Evolutionary conservation across 164 flowering plant species (phyloP).

Genomic region (Platanus orientalis): DNA sequence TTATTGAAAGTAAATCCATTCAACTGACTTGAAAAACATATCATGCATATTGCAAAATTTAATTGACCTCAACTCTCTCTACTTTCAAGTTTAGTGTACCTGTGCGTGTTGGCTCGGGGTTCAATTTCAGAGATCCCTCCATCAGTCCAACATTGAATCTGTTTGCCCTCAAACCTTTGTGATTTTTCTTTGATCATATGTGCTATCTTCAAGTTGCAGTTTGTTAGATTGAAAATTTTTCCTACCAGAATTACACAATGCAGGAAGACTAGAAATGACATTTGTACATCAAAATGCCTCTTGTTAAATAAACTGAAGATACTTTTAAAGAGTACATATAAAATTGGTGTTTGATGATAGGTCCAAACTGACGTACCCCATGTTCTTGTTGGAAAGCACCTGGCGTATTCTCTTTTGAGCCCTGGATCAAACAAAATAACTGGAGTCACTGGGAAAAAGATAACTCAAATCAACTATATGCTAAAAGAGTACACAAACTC

Average conservation of each 20-base stretch:
- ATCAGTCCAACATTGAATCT: conserved; percentile 27
- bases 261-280: neutral
- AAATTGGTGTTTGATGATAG: neutral
- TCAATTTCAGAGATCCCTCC: conserved; percentile 22
- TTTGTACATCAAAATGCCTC: too few relatives aligned
- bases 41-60: too few relatives aligned
- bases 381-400: conserved; percentile 34
- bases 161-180: conserved; percentile 25
- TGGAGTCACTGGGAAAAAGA: conserved; percentile 4
- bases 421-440: conserved; percentile 35
- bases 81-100: conserved; percentile 22
- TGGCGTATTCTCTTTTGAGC: conserved; percentile 67
- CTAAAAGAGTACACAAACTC: neutral
- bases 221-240: conserved; percentile 7
- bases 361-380: conserved; percentile 33
- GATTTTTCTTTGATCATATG: conserved; percentile 24
- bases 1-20: too few relatives aligned
- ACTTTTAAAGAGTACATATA: neutral
- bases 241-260: neutral
- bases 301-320: neutral
- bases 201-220: conserved; percentile 21
- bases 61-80: too few relatives aligned
- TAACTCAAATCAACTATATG: neutral
- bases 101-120: conserved; percentile 22
- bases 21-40: too few relatives aligned